Base-by-base conservation (phyloP, 1,139 yeast species). In the Spencermartinsiella ligniputridi region DNA sequence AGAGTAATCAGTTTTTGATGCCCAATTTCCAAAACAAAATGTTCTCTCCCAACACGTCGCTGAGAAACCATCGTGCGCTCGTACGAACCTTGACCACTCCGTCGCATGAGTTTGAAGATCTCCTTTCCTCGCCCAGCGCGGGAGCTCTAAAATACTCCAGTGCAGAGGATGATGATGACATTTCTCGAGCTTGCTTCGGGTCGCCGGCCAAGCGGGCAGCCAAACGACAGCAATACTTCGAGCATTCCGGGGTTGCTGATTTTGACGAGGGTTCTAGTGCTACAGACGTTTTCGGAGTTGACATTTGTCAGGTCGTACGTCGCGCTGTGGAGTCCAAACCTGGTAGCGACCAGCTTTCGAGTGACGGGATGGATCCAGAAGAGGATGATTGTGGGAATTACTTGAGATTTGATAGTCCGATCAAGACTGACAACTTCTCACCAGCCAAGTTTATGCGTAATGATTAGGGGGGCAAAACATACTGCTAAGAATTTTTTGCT, bases 121-220 rank as follows among this genome's bases (percentile, higher is more conserved):
- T 55, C 18, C 43, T 48, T 41, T 44, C 50, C 12, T 52, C 55
- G 27, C 55, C 55, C 12, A 37, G 45, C 18, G 48, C 40, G 6
- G 32, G 42, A 27, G 32, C 15, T 5, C 16, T 37, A 16, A 37
- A 37, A 15, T 37, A 24, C 18, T 13, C 33, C 3, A n/a, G 18
- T 25, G 66, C 72, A 32, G 82, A 75, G 52, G 81, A 78, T 50
- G 83, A 79, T 52, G 84, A 79, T 52, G 72, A 71, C 68, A 71
- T 78, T 33, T 67, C 68, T 6, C 50, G 69, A 5, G 62, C 64
- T 2, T 62, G 67, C 41, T 68, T 66, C 48, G 71, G 71, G 3
- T 62, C 69, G 3, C 72, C 72, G 2, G 66, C 64, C 36, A 65
- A 62, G 48, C 63, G 67, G 8, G 67, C 59, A 18, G 62, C 61